Evolutionary conservation across 2,329 filamentous ascomycete species (phyloP).

Genomic region (Cladosporium cucumerinum): DNA sequence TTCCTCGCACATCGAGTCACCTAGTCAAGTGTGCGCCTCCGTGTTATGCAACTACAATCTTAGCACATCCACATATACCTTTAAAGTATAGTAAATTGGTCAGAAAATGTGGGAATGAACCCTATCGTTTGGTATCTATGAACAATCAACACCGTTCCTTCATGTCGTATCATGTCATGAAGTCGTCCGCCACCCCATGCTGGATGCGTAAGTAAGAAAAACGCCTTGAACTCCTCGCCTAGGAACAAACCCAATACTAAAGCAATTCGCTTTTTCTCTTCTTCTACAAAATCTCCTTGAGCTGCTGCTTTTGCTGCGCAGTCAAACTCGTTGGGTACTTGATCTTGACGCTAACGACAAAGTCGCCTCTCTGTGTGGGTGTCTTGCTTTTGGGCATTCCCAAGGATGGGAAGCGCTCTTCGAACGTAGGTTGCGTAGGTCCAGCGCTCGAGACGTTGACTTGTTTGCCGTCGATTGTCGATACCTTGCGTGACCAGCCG

Average conservation of each 20-base stretch:
- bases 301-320: constrained; percentile 69
- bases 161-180: constrained; percentile 22
- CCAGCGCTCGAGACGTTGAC: constrained; percentile 75
- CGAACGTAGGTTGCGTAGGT: constrained; percentile 79
- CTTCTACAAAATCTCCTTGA: constrained; percentile 70
- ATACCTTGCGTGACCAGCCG: constrained; percentile 87
- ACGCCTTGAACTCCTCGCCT: constrained; percentile 16
- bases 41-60: not conserved
- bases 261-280: not conserved
- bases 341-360: constrained; percentile 86
- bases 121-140: constrained; percentile 15
- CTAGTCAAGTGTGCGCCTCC: too few species aligned
- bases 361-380: constrained; percentile 76
- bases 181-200: constrained; percentile 13
- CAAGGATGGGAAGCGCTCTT: constrained; percentile 76
- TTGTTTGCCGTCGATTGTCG: constrained; percentile 88
- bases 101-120: not conserved
- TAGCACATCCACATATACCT: not conserved
- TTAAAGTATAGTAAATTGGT: not conserved
- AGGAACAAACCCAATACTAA: not conserved
- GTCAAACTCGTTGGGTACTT: constrained; percentile 83
- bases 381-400: constrained; percentile 97
- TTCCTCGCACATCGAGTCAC: not conserved
- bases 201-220: not conserved
- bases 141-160: not conserved